Conservation (phyloP, 2,329 filamentous ascomycete genomes). For the Periconia sp. region DNA sequence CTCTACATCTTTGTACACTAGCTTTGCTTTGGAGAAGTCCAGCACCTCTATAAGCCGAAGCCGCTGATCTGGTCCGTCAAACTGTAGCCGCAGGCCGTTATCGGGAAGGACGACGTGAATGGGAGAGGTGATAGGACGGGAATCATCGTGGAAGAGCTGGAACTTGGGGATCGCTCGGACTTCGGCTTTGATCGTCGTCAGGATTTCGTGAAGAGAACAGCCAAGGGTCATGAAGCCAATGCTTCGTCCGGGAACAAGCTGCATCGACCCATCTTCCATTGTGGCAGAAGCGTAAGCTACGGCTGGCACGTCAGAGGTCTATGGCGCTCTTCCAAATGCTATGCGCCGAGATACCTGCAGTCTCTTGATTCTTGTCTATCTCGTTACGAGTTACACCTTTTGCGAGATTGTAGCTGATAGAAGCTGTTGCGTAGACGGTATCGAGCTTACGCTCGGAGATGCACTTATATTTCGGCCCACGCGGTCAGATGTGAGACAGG, state of each 20-base stretch:
- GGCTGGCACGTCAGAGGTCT: no score
- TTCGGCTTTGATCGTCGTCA: conserved; percentile 87
- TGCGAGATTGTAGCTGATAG: no score
- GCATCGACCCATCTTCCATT: conserved; percentile 42
- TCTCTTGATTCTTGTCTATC: no score
- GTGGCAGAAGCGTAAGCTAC: no score
- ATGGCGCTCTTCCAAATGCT: no score
- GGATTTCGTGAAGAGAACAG: conserved; percentile 86
- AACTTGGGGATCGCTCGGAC: conserved; percentile 82
- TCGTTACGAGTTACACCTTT: no score
- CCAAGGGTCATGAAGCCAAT: conserved; percentile 70
- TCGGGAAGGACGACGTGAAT: conserved; percentile 77
- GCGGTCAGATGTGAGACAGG: background rate
- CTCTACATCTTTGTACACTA: conserved; percentile 83
- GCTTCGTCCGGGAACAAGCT: conserved; percentile 33
- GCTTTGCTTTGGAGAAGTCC: conserved; percentile 84
- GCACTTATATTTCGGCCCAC: background rate
- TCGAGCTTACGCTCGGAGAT: no score
- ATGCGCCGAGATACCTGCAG: no score
- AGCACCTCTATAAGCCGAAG: conserved; percentile 88
- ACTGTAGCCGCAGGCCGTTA: conserved; percentile 88
- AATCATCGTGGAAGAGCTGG: conserved; percentile 80
- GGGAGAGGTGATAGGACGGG: conserved; percentile 74
- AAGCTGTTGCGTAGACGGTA: no score
- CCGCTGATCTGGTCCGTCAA: conserved; percentile 92